These are phyloP conservation scores for Herpetomonas muscarum DNA, from an alignment of 208 protist species.

Conservation along the genomic window DNA sequence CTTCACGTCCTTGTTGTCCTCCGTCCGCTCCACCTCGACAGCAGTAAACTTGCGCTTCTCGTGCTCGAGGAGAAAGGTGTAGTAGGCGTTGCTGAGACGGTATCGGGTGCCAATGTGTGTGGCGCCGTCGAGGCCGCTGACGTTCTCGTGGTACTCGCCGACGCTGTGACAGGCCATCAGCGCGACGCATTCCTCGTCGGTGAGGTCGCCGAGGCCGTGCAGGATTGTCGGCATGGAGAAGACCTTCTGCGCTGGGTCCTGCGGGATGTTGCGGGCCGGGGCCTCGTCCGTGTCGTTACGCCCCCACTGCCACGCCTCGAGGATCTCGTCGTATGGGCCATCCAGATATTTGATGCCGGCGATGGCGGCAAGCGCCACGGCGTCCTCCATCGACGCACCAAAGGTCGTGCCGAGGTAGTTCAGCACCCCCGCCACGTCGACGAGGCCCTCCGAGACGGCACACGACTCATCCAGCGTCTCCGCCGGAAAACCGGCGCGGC, in stretches of 20 bases:
- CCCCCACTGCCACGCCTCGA: constrained; percentile 65
- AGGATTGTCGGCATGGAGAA: constrained; percentile 55
- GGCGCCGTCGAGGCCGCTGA: constrained; percentile 64
- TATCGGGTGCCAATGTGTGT: constrained; percentile 71
- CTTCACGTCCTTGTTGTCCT: constrained; percentile 67
- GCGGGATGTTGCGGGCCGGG: constrained; percentile 37
- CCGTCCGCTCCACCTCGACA: constrained; percentile 52
- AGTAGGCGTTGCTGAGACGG: constrained; percentile 75
- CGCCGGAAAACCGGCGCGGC: constrained; percentile 54
- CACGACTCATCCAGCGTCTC: constrained; percentile 77
- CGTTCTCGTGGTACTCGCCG: constrained; percentile 81
- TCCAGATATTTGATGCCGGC: constrained; percentile 68
- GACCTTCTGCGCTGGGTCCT: constrained; percentile 19
- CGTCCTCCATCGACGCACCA: constrained; percentile 57
- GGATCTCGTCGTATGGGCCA: constrained; percentile 51
- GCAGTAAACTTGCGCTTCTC: constrained; percentile 45
- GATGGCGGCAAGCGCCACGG: constrained; percentile 58
- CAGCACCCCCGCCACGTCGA: constrained; percentile 69
- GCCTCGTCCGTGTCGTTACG: constrained; percentile 76
- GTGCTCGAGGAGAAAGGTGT: constrained; percentile 63
- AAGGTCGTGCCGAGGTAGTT: constrained; percentile 53
- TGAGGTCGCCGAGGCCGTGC: constrained; percentile 53
- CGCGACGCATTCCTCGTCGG: constrained; percentile 76
- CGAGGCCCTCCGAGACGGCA: constrained; percentile 56
- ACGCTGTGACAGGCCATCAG: constrained; percentile 84